phyloP scores from a whole-genome alignment of 140 eudicot species.

The Oenanthe javanica region DNA sequence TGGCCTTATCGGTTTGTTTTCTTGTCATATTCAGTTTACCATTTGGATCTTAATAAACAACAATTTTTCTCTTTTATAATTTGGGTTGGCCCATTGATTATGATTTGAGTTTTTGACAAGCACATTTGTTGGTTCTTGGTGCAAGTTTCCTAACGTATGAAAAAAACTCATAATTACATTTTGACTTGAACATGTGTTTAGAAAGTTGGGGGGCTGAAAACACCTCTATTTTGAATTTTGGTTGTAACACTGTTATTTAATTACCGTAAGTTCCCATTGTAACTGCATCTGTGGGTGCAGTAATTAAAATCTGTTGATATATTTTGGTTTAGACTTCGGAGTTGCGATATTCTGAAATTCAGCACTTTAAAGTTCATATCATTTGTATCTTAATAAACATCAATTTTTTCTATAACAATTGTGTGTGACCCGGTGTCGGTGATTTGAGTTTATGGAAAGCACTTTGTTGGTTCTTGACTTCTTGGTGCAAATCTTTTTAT shows the following conservation, averaged over 20 bases:
- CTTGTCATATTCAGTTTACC: not conserved
- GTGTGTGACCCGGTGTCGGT: not conserved
- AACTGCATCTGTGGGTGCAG: not conserved
- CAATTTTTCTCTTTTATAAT: not conserved
- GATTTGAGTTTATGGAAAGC: not conserved
- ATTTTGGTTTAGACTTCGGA: not conserved
- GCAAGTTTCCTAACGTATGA: not conserved
- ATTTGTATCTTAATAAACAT: not conserved
- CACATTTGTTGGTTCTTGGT: not conserved
- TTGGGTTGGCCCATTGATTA: not conserved
- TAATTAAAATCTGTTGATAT: not conserved
- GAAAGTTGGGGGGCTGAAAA: conserved; percentile 63
- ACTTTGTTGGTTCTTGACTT: not conserved
- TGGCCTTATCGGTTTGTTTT: not conserved
- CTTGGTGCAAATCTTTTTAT: not conserved
- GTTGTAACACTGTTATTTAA: not conserved
- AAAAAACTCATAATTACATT: not conserved
- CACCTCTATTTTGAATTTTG: not conserved
- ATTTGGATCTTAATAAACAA: not conserved
- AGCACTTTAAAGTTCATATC: not conserved
- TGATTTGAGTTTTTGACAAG: not conserved
- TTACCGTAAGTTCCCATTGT: not conserved
- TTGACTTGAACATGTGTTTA: conserved; percentile 12
- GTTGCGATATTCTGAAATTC: not conserved
- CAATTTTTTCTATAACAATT: not conserved